Conservation (phyloP, 2,329 filamentous ascomycete species). For the Akanthomyces dipterigenus region DNA sequence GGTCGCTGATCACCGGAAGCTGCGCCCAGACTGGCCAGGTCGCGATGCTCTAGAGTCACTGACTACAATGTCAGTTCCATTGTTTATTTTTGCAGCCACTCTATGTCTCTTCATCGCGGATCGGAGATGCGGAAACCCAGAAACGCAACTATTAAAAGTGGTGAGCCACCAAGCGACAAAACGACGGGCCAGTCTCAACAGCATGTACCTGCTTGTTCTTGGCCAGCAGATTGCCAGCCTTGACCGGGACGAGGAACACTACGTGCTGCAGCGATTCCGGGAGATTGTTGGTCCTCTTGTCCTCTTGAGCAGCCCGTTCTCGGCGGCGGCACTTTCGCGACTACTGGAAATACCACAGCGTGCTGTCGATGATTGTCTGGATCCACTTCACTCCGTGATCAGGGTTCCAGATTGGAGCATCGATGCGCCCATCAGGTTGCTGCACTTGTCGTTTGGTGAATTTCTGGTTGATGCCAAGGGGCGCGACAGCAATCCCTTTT, state of each 20-base stretch:
- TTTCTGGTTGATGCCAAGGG: slow-evolving; percentile 17
- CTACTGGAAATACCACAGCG: slow-evolving; percentile 20
- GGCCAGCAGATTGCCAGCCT: no score
- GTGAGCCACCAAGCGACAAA: slow-evolving; percentile 13
- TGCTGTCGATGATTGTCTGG: slow-evolving; percentile 18
- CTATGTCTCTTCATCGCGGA: slow-evolving; percentile 18
- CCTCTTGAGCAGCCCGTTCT: slow-evolving; percentile 25
- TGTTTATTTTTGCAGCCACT: slow-evolving; percentile 19
- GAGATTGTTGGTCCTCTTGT: slow-evolving; percentile 26
- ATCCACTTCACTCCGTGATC: slow-evolving; percentile 29
- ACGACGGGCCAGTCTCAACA: no score
- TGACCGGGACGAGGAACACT: no score
- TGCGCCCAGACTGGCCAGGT: slow-evolving; percentile 25
- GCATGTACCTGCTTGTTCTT: no score
- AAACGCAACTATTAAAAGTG: slow-evolving; percentile 17
- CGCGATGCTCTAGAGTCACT: not conserved
- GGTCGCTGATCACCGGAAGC: not conserved
- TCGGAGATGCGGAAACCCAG: slow-evolving; percentile 13
- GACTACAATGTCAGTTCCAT: slow-evolving; percentile 6
- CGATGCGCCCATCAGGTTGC: slow-evolving; percentile 20
- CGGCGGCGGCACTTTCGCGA: slow-evolving; percentile 18
- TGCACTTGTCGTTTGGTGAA: slow-evolving; percentile 33
- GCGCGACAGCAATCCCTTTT: slow-evolving; percentile 20
- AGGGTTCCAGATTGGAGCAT: slow-evolving; percentile 20
- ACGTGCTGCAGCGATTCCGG: slow-evolving; percentile 22